These are phyloP conservation scores for Zasmidium angulare DNA, from an alignment of 2,329 filamentous ascomycete species.

Conservation along the genomic window DNA sequence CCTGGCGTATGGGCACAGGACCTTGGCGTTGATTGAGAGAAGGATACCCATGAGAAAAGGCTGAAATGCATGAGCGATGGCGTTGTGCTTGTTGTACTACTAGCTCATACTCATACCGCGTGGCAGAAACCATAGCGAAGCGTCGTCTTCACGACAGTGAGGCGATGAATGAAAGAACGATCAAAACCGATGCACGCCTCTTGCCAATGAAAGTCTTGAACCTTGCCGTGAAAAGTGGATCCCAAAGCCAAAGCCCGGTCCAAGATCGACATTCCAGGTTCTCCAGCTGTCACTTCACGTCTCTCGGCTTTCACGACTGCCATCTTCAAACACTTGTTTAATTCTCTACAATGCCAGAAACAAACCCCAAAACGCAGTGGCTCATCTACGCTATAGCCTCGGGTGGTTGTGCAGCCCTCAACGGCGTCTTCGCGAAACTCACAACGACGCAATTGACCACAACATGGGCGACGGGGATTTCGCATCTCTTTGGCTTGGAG, in stretches of 20 bases:
- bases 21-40: background rate
- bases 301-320: too few species aligned
- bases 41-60: background rate
- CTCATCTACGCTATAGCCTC: slow-evolving; percentile 70
- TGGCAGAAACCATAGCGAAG: background rate
- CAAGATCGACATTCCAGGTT: too few species aligned
- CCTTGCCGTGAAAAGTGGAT: too few species aligned
- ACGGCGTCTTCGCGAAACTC: slow-evolving; percentile 83
- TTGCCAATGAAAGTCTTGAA: too few species aligned
- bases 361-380: slow-evolving; percentile 38
- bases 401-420: slow-evolving; percentile 75
- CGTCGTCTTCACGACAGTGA: background rate
- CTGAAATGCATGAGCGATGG: background rate
- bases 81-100: background rate
- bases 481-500: slow-evolving; percentile 47
- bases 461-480: slow-evolving; percentile 51
- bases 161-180: background rate
- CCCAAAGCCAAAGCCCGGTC: too few species aligned
- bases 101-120: background rate
- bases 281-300: too few species aligned
- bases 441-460: slow-evolving; percentile 62
- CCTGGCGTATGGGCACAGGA: background rate
- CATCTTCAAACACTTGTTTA: too few species aligned
- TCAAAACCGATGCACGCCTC: too few species aligned
- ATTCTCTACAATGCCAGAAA: slow-evolving; percentile 1